Evolutionary conservation across 805 yeast genomes (phyloP), one percentile per base, ranked within the genome.

Genomic region (Maudiozyma saulgeensis): DNA sequence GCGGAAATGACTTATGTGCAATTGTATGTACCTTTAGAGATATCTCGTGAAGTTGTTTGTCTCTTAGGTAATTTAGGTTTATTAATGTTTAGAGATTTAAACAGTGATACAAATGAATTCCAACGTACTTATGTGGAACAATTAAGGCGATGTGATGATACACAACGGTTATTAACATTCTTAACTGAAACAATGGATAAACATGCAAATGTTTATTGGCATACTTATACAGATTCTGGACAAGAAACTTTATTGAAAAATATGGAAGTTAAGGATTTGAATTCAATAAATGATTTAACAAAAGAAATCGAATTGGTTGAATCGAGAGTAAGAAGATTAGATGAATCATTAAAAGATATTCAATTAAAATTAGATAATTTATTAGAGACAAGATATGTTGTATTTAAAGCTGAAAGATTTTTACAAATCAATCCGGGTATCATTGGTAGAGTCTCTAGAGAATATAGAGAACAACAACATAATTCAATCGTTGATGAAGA

Each of bases 1-100:
- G 98, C 99, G 80, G 95, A 85, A 60, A 91, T 93, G 97, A 82
- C 95, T 34, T 80, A 89, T 63, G 90, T 90, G 44, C 96, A 93
- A 70, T 73, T 93, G 56, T 93, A 88, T 67, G 80, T 93, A 48
- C 91, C 98, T 5, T 51, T 60, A 45, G 99, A 93, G 67, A 82
- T 84, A 39, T 80, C 96, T 2, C 74, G 97, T 55, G 96, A 89
- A 48, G 79, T 87, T 41, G 82, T 89, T 18, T 79, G 87, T 50
- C 78, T 86, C 34, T 73, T 93, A 16, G 99, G 99, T 2, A 89
- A 87, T 53, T 71, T 89, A 63, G 93, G 96, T 31, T 73, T 80
- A 51, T 74, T 93, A 32, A 96, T 93, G 68, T 87, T 93, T 66
- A 75, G 95, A 45, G 99, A 93, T 66, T 73, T 88, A 69, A 93